These are phyloP conservation scores for Papiliotrema nemorosa DNA, from an alignment of 1,284 basidiomycete species.

Conservation along the genomic window DNA sequence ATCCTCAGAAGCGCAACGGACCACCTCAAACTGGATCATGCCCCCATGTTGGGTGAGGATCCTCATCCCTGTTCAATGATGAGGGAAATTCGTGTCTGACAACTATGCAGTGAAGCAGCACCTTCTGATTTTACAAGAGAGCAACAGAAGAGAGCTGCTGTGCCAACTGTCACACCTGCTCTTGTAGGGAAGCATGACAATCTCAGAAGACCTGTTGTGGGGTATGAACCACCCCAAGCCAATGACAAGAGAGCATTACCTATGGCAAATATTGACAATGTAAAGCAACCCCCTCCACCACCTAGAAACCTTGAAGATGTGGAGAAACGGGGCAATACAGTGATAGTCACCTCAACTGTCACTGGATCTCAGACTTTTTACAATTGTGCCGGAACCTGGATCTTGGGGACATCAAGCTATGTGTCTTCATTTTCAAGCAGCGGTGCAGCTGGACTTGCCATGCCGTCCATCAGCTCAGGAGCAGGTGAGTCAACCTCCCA, in stretches of 20 bases:
- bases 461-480: neutral
- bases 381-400: neutral
- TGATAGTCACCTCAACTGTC: neutral
- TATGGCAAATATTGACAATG: too few species aligned
- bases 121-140: too few species aligned
- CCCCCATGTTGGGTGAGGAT: neutral
- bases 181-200: neutral
- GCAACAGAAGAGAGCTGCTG: neutral
- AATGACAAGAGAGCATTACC: neutral
- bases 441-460: neutral
- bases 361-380: neutral
- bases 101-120: too few species aligned
- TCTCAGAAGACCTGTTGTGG: neutral
- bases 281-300: too few species aligned
- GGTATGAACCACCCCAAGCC: neutral
- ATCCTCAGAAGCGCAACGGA: neutral
- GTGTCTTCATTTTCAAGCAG: too few species aligned
- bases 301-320: too few species aligned
- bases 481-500: too few species aligned
- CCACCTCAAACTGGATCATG: neutral
- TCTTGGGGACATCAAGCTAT: too few species aligned
- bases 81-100: too few species aligned
- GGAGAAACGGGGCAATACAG: too few species aligned
- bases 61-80: neutral
- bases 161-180: neutral